These are phyloP conservation scores for Zasmidium cellare DNA, from an alignment of 2,329 filamentous ascomycete genomes.

Conservation along the genomic window DNA sequence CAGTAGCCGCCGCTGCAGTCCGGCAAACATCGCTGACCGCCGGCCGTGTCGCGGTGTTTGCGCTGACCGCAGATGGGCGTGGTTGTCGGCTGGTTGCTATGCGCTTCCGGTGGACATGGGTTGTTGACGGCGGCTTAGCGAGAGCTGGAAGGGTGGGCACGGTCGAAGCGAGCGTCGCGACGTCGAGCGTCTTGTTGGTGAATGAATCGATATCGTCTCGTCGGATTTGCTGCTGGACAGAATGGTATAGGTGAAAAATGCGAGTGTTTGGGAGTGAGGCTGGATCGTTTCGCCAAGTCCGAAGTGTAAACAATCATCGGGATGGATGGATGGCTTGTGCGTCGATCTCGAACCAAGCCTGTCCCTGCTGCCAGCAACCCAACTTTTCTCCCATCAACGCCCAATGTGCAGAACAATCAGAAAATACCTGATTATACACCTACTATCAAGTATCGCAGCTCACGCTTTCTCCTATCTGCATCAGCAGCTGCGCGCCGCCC, in stretches of 20 bases:
- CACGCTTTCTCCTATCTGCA: neutral
- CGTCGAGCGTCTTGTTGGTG: neutral
- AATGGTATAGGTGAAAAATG: neutral
- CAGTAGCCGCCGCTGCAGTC: neutral
- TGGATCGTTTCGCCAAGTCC: neutral
- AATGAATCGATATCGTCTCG: neutral
- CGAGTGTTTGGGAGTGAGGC: neutral
- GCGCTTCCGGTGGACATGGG: neutral
- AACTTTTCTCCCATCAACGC: neutral
- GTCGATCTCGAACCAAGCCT: neutral
- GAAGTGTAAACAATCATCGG: neutral
- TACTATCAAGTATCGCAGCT: no score
- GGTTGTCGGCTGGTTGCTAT: neutral
- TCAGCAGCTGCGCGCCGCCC: neutral
- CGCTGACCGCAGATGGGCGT: neutral
- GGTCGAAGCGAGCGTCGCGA: neutral
- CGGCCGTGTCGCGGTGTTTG: neutral
- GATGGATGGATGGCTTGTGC: neutral
- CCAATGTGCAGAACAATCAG: neutral
- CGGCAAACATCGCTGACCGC: conserved; percentile 3
- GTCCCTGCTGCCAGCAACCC: neutral
- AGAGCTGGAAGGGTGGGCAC: neutral
- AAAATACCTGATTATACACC: no score
- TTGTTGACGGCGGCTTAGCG: neutral
- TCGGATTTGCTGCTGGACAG: neutral